Conservation (phyloP, 768 basidiomycete species). For the Amanita rimosa region DNA sequence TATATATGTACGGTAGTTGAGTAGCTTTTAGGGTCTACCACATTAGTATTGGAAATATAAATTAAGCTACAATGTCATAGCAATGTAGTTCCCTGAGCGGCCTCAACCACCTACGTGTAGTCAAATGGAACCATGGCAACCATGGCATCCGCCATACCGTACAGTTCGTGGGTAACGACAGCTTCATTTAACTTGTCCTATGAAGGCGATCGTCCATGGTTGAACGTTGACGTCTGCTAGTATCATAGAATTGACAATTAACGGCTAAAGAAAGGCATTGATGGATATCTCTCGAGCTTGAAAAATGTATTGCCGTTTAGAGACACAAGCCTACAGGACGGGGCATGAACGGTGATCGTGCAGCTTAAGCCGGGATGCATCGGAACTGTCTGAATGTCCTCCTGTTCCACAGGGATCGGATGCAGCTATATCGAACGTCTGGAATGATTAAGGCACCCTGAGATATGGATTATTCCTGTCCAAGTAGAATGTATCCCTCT, state of each 20-base stretch:
- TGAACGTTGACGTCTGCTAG: constrained; percentile 48
- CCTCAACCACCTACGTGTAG: neutral
- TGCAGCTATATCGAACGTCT: constrained; percentile 51
- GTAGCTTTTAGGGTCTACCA: too few species aligned
- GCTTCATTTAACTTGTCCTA: constrained; percentile 19
- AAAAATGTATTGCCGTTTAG: constrained; percentile 28
- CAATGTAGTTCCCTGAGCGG: too few species aligned
- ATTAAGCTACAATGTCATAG: too few species aligned
- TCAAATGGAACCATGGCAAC: neutral
- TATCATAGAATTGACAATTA: constrained; percentile 38
- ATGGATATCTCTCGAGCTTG: constrained; percentile 31
- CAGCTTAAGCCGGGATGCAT: constrained; percentile 48
- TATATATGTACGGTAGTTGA: too few species aligned
- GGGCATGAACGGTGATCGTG: constrained; percentile 52
- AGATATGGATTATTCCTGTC: constrained; percentile 21
- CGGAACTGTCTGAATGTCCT: constrained; percentile 39
- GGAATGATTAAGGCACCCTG: neutral
- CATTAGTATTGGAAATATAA: too few species aligned
- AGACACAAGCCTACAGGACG: constrained; percentile 63
- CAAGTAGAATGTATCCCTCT: constrained; percentile 52
- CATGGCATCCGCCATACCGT: neutral
- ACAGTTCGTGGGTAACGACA: neutral
- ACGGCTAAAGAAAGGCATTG: constrained; percentile 37
- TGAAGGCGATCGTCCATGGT: constrained; percentile 13
- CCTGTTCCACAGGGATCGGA: constrained; percentile 38